phyloP scores from a whole-genome alignment of 108 stramenopile genomes.

The Skeletonema tropicum region DNA sequence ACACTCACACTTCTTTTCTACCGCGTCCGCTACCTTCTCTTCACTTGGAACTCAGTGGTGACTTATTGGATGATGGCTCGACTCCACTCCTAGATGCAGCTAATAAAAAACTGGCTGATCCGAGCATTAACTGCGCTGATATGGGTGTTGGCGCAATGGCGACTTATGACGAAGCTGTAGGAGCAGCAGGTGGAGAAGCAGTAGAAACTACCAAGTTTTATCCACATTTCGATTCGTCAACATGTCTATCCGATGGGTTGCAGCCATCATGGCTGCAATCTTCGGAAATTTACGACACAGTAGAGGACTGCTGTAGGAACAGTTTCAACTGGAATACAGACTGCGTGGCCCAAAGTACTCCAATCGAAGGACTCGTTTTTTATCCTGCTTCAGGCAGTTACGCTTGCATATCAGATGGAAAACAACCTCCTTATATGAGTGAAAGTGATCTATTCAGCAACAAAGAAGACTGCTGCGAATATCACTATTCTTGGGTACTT shows the following conservation, averaged over 20 bases:
- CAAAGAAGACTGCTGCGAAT: slow-evolving; percentile 7
- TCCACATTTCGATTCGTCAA: background rate
- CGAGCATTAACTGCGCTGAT: slow-evolving; percentile 18
- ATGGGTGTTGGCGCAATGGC: background rate
- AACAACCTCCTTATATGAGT: background rate
- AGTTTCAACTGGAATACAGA: background rate
- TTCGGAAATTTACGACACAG: background rate
- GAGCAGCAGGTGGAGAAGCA: background rate
- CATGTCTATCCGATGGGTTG: background rate
- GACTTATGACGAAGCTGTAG: background rate
- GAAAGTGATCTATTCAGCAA: background rate
- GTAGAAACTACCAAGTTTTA: background rate
- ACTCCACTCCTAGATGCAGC: slow-evolving; percentile 44
- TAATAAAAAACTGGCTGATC: slow-evolving; percentile 22
- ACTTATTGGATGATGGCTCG: slow-evolving; percentile 14
- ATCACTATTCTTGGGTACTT: slow-evolving; percentile 3
- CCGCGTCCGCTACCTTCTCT: too few species aligned
- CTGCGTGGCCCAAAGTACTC: background rate
- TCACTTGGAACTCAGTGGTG: background rate
- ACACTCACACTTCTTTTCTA: too few species aligned
- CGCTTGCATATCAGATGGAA: background rate
- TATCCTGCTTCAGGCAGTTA: background rate
- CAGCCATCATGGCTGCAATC: background rate
- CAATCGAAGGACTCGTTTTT: background rate
- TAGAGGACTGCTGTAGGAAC: background rate